Evolutionary conservation across 805 yeast genomes (phyloP).

Genomic region (Schwanniomyces occidentalis): DNA sequence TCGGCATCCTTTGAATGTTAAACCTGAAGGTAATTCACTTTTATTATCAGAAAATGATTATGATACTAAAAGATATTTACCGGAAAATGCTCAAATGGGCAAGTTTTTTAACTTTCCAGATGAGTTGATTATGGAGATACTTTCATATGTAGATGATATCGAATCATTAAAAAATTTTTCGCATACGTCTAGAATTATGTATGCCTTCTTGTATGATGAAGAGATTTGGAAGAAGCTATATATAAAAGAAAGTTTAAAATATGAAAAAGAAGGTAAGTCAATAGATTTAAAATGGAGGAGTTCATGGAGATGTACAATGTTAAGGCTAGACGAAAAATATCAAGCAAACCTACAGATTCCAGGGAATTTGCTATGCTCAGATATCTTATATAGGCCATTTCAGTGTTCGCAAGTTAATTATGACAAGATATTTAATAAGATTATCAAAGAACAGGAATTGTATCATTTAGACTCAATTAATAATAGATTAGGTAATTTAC

Average conservation of each 20-base stretch:
- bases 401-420: slow-evolving; percentile 77
- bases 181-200: slow-evolving; percentile 63
- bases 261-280: slow-evolving; percentile 10
- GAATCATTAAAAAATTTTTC: slow-evolving; percentile 52
- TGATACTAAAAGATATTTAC: slow-evolving; percentile 10
- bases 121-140: slow-evolving; percentile 56
- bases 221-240: slow-evolving; percentile 77
- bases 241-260: slow-evolving; percentile 14
- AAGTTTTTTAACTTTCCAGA: slow-evolving; percentile 54
- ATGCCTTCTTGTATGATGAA: slow-evolving; percentile 73
- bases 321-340: slow-evolving; percentile 30
- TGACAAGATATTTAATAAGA: slow-evolving; percentile 43
- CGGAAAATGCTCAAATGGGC: slow-evolving; percentile 50
- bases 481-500: slow-evolving; percentile 14
- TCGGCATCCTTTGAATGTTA: slow-evolving; percentile 71
- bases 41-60: slow-evolving; percentile 24
- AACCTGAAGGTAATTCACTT: slow-evolving; percentile 71
- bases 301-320: slow-evolving; percentile 71
- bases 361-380: slow-evolving; percentile 64
- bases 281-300: slow-evolving; percentile 60
- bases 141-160: slow-evolving; percentile 49
- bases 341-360: slow-evolving; percentile 50
- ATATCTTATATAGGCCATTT: slow-evolving; percentile 76
- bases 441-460: slow-evolving; percentile 48
- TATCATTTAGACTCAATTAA: slow-evolving; percentile 24